Evolutionary conservation across 257 asterid species (phyloP), one percentile per base, ranked within the genome.

Genomic region (Galeopsis tetrahit): DNA sequence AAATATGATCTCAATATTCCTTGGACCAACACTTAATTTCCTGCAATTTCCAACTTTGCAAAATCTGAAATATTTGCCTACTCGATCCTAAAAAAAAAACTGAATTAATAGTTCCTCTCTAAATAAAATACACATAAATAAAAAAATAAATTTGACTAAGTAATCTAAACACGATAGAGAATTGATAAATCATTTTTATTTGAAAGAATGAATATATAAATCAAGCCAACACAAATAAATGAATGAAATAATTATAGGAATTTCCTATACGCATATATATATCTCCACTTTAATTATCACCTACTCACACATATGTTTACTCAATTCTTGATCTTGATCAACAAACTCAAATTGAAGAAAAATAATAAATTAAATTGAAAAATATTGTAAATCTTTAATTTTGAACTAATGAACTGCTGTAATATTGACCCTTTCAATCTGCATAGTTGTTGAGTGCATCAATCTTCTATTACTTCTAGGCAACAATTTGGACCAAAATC

Each of bases 401-500:
- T 21, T 21, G 15, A 34, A 48, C 59, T 53, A 83, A 53, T 73
- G 82, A 74, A 78, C 65, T 70, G 67, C 61, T 38, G 79, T 43
- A 35, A 38, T 21, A 10, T 21, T 21, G 28, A 68, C 64, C 80
- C 78, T 81, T 49, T 81, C 87, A 53, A 78, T 69, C 46, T 33
- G 15, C 79, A 72, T 67, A 38, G 88, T 83, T 44, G 65, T 81
- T 1, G 88, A 85, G 60, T 83, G 88, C 77, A 63, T 35, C 81
- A 86, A 82, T 3, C 4, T 33, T 7, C 68, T 78, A 28, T 70
- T 74, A 66, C 53, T 79, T 5, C 70, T 77, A 21, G 73, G 75
- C 63, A 89, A n/a, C 43, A 87, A 69, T 44, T 78, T 89, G 1
- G 91, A 81, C 86, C 93, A 89, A 78, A 89, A 89, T 3, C 90